Base-by-base conservation (phyloP, 352 stramenopile species). In the Phytophthora constricta region DNA sequence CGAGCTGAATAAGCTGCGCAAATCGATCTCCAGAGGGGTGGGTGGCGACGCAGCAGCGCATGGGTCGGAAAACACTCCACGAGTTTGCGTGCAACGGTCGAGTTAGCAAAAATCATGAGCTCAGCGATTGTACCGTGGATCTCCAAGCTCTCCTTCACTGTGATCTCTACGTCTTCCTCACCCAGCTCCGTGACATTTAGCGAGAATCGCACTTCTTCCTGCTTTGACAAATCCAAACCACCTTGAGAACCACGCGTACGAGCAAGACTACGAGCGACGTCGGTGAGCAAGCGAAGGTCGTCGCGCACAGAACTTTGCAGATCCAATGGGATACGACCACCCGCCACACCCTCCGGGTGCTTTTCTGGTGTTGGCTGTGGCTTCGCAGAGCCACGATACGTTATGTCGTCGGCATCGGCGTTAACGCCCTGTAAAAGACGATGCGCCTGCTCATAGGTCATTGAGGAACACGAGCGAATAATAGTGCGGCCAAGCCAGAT, bases 61-160 rank as follows among this genome's bases (percentile, higher is more conserved):
- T 86, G 84, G 5, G 85, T 79, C 5, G 94, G 94, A 52, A 97
- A 97, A 31, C 69, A 64, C 17, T 86, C 58, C 43, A 90, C 82
- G 26, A 98, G 96, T 42, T 82, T 88, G 45, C 83, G 79, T 16
- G 95, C 95, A 3, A 98, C 93, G 43, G 75, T 93, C 14, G 76
- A 82, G 57, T 98, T 98, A 19, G 95, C 93, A 20, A 98, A 77
- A 52, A 98, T 98, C 93, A 98, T 97, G 41, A 98, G 76, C 74
- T 98, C 93, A 0, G 93, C 93, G 51, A 98, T 97, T 45, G 93
- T 98, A 45, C 88, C 74, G 72, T 98, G 92, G 62, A 98, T 98
- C 74, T 98, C 95, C 25, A 97, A 68, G 51, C 91, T 95, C 58
- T 96, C 86, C 61, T 98, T 98, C 26, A 91, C 81, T 23, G 79